Conservation (phyloP, 1,284 basidiomycete genomes). For the Athelia sp. region DNA sequence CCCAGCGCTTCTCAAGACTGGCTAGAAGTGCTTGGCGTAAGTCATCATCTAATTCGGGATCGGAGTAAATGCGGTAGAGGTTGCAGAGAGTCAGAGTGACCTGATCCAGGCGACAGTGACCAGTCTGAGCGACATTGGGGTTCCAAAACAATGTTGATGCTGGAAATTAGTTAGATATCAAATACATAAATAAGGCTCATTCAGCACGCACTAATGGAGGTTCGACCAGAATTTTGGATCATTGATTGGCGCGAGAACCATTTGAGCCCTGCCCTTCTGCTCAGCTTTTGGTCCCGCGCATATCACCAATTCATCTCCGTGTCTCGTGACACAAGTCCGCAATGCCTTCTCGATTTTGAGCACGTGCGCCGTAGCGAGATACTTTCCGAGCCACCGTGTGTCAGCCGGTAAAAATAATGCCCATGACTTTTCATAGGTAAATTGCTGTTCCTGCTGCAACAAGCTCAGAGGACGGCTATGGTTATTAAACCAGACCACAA, state of each 20-base stretch:
- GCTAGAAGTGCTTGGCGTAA: slow-evolving; percentile 10
- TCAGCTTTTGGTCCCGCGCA: slow-evolving; percentile 13
- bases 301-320: slow-evolving; percentile 13
- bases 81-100: slow-evolving; percentile 20
- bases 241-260: slow-evolving; percentile 4
- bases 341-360: slow-evolving; percentile 15
- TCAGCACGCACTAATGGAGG: slow-evolving; percentile 12
- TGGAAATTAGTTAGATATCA: too few relatives aligned
- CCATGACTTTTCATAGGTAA: slow-evolving; percentile 7
- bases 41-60: slow-evolving; percentile 2
- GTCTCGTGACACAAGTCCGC: slow-evolving; percentile 7
- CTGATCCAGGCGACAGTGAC: slow-evolving; percentile 19
- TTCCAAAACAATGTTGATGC: slow-evolving; percentile 16
- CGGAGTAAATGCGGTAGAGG: slow-evolving; percentile 15
- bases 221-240: slow-evolving; percentile 17
- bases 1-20: slow-evolving; percentile 23
- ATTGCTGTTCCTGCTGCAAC: slow-evolving; percentile 8
- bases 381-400: slow-evolving; percentile 29
- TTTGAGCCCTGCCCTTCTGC: slow-evolving; percentile 10
- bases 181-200: slow-evolving; percentile 4
- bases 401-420: slow-evolving; percentile 24
- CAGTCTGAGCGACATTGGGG: slow-evolving; percentile 23
- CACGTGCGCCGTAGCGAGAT: slow-evolving; percentile 15
- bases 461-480: slow-evolving; percentile 17
- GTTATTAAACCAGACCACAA: slow-evolving; percentile 24